phyloP scores from a whole-genome alignment of 2,329 filamentous ascomycete genomes.

The Lasiodiplodia sp. region DNA sequence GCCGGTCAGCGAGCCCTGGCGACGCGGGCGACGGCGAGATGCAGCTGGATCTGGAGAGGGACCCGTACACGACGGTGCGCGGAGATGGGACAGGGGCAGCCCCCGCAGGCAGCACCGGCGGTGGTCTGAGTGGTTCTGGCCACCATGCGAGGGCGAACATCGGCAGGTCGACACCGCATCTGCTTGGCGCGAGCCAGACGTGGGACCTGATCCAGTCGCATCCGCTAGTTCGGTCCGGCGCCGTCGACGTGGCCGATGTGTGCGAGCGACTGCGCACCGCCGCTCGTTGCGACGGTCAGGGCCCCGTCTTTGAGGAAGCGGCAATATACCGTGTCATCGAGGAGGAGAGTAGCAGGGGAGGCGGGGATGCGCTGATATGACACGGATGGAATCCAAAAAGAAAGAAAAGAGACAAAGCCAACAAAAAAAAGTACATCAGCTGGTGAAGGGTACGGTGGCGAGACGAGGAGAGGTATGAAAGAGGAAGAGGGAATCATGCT shows the following conservation, averaged over 20 bases:
- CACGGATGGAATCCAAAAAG: neutral
- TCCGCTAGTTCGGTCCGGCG: slow-evolving; percentile 75
- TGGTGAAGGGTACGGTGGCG: neutral
- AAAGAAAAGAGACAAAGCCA: neutral
- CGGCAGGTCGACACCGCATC: slow-evolving; percentile 1
- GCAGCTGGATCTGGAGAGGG: slow-evolving; percentile 3
- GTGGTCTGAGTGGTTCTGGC: neutral
- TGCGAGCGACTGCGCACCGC: slow-evolving; percentile 77
- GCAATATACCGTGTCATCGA: slow-evolving; percentile 78
- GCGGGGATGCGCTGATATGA: slow-evolving; percentile 74
- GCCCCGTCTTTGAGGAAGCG: slow-evolving; percentile 84
- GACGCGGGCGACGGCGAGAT: neutral
- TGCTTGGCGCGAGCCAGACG: slow-evolving; percentile 78
- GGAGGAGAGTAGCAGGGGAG: slow-evolving; percentile 74
- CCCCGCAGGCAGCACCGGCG: neutral
- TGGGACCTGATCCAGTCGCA: slow-evolving; percentile 92
- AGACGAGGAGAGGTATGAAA: neutral
- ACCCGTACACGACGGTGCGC: slow-evolving; percentile 19
- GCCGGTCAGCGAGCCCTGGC: neutral
- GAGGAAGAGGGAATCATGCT: neutral
- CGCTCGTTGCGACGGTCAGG: slow-evolving; percentile 82
- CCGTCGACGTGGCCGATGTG: slow-evolving; percentile 82
- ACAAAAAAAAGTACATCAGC: neutral
- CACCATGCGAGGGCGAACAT: slow-evolving; percentile 56
- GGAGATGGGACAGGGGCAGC: neutral